phyloP scores from a whole-genome alignment of 495 filamentous ascomycete genomes.

The Tuber magnatum region DNA sequence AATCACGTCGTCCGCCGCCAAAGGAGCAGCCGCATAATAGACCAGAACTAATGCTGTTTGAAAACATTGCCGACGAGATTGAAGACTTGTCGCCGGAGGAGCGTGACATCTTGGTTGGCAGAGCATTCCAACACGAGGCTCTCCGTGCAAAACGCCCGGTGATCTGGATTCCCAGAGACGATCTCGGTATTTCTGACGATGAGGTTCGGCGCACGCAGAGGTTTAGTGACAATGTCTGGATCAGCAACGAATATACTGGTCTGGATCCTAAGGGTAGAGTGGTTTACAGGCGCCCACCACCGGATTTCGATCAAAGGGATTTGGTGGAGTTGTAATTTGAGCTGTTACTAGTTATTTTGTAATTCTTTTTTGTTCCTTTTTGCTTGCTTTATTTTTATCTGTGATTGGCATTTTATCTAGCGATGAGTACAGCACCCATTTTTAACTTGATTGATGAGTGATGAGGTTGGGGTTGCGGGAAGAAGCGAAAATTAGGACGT shows the following conservation, averaged over 20 bases:
- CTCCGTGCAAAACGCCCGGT: constrained; percentile 76
- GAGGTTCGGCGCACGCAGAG: constrained; percentile 73
- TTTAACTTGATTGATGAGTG: not conserved
- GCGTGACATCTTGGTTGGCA: constrained; percentile 74
- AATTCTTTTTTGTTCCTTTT: not conserved
- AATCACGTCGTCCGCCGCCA: constrained; percentile 42
- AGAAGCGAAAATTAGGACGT: not conserved
- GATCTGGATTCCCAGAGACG: constrained; percentile 91
- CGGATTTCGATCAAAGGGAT: constrained; percentile 87
- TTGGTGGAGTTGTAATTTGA: constrained; percentile 67
- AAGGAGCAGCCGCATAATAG: constrained; percentile 52
- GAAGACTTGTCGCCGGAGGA: constrained; percentile 91
- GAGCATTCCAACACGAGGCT: constrained; percentile 86
- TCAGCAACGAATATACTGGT: constrained; percentile 83
- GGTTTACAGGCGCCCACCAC: constrained; percentile 80
- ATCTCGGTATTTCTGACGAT: constrained; percentile 81
- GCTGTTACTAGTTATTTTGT: not conserved
- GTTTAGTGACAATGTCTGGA: constrained; percentile 75
- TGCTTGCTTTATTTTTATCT: not conserved
- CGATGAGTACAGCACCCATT: not conserved
- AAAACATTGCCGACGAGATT: constrained; percentile 75
- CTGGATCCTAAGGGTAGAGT: constrained; percentile 76
- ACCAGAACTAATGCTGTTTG: constrained; percentile 72
- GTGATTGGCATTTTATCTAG: not conserved
- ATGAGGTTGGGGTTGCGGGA: not conserved